These are phyloP conservation scores for Achaetomium macrosporum DNA, from an alignment of 2,329 filamentous ascomycete genomes.

Conservation along the genomic window DNA sequence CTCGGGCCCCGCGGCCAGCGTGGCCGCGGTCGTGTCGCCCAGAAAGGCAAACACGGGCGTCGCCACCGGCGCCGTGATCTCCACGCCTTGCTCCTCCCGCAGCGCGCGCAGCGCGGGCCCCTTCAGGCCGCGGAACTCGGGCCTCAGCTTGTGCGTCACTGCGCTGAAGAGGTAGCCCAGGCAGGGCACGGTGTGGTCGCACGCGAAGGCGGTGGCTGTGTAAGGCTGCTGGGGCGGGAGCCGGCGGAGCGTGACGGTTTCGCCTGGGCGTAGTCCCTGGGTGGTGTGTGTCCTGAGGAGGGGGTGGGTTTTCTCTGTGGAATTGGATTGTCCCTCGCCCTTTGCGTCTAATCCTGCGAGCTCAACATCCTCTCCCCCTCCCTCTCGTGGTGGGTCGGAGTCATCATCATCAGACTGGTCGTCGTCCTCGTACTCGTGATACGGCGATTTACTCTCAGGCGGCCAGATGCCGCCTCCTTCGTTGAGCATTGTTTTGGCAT, in stretches of 20 bases:
- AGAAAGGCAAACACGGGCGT: slow-evolving; percentile 43
- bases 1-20: slow-evolving; percentile 34
- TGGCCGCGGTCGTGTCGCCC: slow-evolving; percentile 40
- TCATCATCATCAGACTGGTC: slow-evolving; percentile 15
- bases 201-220: slow-evolving; percentile 38
- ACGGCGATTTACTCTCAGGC: slow-evolving; percentile 11
- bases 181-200: slow-evolving; percentile 43
- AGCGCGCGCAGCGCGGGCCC: slow-evolving; percentile 35
- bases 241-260: slow-evolving; percentile 33
- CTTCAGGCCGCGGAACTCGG: slow-evolving; percentile 32
- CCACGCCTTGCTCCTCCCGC: slow-evolving; percentile 31
- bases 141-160: slow-evolving; percentile 35
- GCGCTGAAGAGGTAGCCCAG: slow-evolving; percentile 42
- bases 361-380: no score
- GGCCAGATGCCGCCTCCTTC: slow-evolving; percentile 33
- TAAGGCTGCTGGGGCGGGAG: slow-evolving; percentile 28
- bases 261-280: slow-evolving; percentile 33
- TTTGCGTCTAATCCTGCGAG: neutral
- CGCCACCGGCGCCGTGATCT: slow-evolving; percentile 36
- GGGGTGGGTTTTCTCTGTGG: slow-evolving; percentile 22
- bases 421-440: slow-evolving; percentile 16
- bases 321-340: neutral
- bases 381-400: no score
- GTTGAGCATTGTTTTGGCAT: slow-evolving; percentile 38
- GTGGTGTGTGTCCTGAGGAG: slow-evolving; percentile 37